A percentile compares a stretch with the other conserved stretches of the same genome.
These are phyloP conservation scores for Phylloporus sp. DNA, from an alignment of 768 basidiomycete species.

Conservation along the genomic window DNA sequence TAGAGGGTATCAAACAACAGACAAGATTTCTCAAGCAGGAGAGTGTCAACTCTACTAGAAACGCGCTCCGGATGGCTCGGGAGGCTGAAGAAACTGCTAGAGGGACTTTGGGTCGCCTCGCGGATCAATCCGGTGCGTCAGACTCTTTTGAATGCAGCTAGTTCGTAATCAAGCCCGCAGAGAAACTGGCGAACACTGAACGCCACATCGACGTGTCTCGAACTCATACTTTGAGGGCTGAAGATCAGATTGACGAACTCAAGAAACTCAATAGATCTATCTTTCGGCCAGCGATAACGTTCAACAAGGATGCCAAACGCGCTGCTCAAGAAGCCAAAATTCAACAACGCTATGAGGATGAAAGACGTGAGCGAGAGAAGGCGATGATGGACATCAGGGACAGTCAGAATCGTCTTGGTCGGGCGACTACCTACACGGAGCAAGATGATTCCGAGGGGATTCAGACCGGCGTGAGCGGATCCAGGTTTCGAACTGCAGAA, in stretches of 20 bases:
- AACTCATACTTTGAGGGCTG: conserved; percentile 81
- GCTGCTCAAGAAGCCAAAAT: conserved; percentile 82
- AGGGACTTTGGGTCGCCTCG: conserved; percentile 77
- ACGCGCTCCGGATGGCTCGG: conserved; percentile 88
- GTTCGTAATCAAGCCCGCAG: conserved; percentile 32
- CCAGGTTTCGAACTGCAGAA: conserved; percentile 44
- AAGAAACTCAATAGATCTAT: conserved; percentile 94
- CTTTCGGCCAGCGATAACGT: conserved; percentile 87
- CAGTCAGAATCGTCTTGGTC: conserved; percentile 80
- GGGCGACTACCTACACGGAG: conserved; percentile 61
- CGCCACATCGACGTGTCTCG: conserved; percentile 91
- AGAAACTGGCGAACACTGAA: conserved; percentile 90
- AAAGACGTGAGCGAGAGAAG: conserved; percentile 78
- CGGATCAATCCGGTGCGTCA: conserved; percentile 85
- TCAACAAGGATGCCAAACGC: conserved; percentile 91
- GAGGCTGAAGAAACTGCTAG: conserved; percentile 96
- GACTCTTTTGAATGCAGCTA: not conserved
- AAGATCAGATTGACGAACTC: conserved; percentile 90
- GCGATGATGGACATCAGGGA: conserved; percentile 84
- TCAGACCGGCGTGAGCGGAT: conserved; percentile 29
- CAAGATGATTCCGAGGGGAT: conserved; percentile 43
- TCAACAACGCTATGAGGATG: conserved; percentile 81
- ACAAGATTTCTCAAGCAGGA: conserved; percentile 90
- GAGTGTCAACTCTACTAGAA: conserved; percentile 81
- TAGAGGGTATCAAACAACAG: conserved; percentile 94